Evolutionary conservation across 108 stramenopile species (phyloP).

Genomic region (Seminavis robusta): DNA sequence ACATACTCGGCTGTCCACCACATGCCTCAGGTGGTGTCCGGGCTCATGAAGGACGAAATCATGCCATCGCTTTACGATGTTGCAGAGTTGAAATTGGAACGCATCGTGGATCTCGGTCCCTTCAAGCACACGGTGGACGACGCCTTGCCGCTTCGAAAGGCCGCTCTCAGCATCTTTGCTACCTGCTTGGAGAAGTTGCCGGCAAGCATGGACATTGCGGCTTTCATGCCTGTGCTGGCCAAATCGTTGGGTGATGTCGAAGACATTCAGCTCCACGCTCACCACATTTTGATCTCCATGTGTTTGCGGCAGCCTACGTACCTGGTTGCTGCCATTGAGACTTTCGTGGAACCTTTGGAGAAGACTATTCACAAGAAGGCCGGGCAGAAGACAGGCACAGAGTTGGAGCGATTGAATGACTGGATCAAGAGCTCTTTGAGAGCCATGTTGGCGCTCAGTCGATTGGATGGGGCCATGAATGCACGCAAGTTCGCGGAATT

Average conservation of each 20-base stretch:
- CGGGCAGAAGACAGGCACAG: constrained; percentile 74
- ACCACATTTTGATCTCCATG: constrained; percentile 78
- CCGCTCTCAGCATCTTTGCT: constrained; percentile 86
- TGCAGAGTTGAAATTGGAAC: constrained; percentile 76
- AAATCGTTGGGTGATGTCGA: constrained; percentile 73
- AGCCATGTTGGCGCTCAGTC: constrained; percentile 59
- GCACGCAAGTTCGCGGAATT: constrained; percentile 68
- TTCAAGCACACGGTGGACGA: constrained; percentile 98
- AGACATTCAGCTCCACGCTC: constrained; percentile 80
- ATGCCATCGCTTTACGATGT: constrained; percentile 74
- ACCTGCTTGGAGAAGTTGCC: constrained; percentile 88
- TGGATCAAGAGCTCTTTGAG: constrained; percentile 84
- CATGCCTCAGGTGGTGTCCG: constrained; percentile 75
- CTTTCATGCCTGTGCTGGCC: constrained; percentile 76
- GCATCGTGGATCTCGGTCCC: constrained; percentile 95
- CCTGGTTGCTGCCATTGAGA: constrained; percentile 58
- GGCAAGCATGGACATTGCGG: constrained; percentile 54
- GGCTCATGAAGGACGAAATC: constrained; percentile 69
- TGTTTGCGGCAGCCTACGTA: constrained; percentile 57
- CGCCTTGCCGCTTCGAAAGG: constrained; percentile 93
- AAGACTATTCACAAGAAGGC: constrained; percentile 85
- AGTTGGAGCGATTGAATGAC: constrained; percentile 75
- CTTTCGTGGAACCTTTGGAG: constrained; percentile 73
- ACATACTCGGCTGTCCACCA: constrained; percentile 93
- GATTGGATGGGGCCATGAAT: constrained; percentile 68